phyloP scores from a whole-genome alignment of 805 yeast genomes.

The Saturnispora halmiae region DNA sequence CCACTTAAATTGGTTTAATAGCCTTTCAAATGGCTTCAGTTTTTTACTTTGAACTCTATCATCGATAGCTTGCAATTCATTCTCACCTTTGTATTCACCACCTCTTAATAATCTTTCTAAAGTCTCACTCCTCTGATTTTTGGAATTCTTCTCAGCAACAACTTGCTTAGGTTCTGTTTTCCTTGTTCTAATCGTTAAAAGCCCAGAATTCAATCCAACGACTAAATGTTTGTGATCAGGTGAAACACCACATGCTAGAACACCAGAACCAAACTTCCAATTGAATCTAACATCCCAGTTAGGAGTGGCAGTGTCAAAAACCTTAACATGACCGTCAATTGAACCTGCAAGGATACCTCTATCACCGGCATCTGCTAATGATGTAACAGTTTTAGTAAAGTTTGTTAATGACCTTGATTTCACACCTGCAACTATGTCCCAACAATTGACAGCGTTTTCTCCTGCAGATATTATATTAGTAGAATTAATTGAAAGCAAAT shows the following conservation, averaged over 20 bases:
- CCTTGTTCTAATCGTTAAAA: constrained; percentile 81
- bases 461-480: constrained; percentile 75
- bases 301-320: constrained; percentile 65
- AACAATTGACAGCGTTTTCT: constrained; percentile 72
- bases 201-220: constrained; percentile 84
- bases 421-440: constrained; percentile 85
- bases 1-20: constrained; percentile 85
- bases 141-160: constrained; percentile 24
- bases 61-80: constrained; percentile 61
- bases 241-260: constrained; percentile 79
- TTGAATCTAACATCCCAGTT: constrained; percentile 89
- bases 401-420: constrained; percentile 62
- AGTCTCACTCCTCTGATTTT: constrained; percentile 45
- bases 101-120: constrained; percentile 84
- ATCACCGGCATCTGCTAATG: constrained; percentile 64
- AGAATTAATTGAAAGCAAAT: constrained; percentile 62
- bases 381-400: constrained; percentile 90
- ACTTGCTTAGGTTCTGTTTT: constrained; percentile 46
- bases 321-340: constrained; percentile 94
- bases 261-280: constrained; percentile 96
- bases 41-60: constrained; percentile 52
- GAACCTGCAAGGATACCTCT: constrained; percentile 88
- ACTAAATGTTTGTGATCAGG: constrained; percentile 85
- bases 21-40: constrained; percentile 72
- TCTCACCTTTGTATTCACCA: constrained; percentile 82